Evolutionary conservation across 2,329 filamentous ascomycete genomes (phyloP), one percentile per base, ranked within the genome.

Genomic region (Epichloe gansuensis): DNA sequence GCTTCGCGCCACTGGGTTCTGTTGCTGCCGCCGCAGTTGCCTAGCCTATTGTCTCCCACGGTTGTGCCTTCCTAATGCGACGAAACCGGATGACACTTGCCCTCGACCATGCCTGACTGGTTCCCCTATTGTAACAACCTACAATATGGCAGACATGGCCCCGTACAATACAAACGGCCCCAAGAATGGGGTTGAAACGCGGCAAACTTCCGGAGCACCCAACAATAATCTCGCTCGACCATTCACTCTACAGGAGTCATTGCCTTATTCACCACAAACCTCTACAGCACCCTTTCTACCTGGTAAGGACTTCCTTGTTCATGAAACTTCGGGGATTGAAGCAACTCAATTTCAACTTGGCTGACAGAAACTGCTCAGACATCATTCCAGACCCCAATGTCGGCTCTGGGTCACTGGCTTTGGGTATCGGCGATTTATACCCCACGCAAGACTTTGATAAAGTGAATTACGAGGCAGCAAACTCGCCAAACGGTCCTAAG

Each of bases 211-310:
- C 46, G 46, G 56, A 15, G 57, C 63, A 48, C 51, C 59, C 34
- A 61, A 58, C 49, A 58, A 60, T 21, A 51, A 61, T 41, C 62
- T 67, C 37, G 57, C 63, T 41, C 66, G 74, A 52, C 75, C 82
- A 1, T 81, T 83, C 63, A 78, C 78, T 3, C 77, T 93, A 12
- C 78, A 85, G 53, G 86, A 93, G 63, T 87, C 87, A 34, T 74
- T 93, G 46, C 85, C 86, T n/a, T 91, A 83, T 68, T 88, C 87
- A 50, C 88, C 88, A 25, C 84, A 91, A 64, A 87, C 84, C 48
- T 89, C 86, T 3, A 85, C 91, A 48, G 77, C 88, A 50, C 87
- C 88, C 3, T 88, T 91, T 67, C 81, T 86, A 65, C 79, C 86
- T 59, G 82, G 88, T 90, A 69, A 57, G 74, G 62, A 50, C 8